Evolutionary conservation across 208 protist genomes (phyloP), one percentile per base, ranked within the genome.

Genomic region (Acanthamoeba lenticulata): DNA sequence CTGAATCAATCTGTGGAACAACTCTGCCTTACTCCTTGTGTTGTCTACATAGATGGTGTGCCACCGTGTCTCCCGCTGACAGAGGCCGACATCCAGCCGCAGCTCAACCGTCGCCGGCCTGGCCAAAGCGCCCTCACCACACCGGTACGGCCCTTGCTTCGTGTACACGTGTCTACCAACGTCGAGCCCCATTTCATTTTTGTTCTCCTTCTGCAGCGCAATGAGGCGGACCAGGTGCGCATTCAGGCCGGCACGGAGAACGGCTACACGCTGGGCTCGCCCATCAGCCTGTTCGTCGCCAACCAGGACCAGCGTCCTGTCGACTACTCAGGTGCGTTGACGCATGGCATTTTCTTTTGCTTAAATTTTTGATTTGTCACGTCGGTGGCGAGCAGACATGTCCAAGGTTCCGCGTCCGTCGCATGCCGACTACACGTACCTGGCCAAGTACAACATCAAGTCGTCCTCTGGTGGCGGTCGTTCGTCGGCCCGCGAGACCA

Each of bases 401-500:
- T 72, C 42, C n/a, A 47, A 60, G 81, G 94, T 98, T 57, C 98
- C 98, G 15, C 95, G 98, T 2, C 98, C 98, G 0, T 98, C 97
- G 44, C 98, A 98, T 93, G 98, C 98, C 9, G 98, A 98, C 95
- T 98, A 95, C 95, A 98, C 98, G 2, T 98, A 98, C 94, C 90
- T 95, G 95, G 96, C 90, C 32, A 96, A 96, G 92, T 96, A 97
- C 81, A 94, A 95, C 55, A 96, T 90, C 47, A 55, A 95, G 7
- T 96, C 98, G 0, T 94, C 94, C 1, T 96, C 92, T 24, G 98
- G 98, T 19, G 98, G 98, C 19, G 97, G 98, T 19, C 96, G 98
- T 17, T 97, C 97, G 1, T 96, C 94, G 21, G 97, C 98, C 0
- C 88, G 98, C 13, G 98, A 98, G 94, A 98, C 98, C 15, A 98